Evolutionary conservation across 306 rosid species (phyloP), one percentile per base, ranked within the genome.

Genomic region (Cicer chorassanicum): DNA sequence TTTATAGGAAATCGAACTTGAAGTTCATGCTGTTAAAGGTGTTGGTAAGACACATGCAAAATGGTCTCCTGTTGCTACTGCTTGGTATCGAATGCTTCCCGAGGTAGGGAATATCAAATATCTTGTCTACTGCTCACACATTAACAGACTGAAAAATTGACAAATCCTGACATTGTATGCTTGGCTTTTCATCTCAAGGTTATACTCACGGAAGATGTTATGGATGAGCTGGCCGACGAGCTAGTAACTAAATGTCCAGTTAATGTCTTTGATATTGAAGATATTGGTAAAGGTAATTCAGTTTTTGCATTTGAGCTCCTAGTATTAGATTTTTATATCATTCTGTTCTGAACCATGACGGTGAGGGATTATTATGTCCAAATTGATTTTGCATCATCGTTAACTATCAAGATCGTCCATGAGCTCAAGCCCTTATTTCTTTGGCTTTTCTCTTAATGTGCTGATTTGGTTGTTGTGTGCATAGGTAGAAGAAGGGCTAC

Each of bases 71-170:
- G 99, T 92, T 84, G 89, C 91, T 48, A 92, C 99, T 75, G 95
- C 94, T 77, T 94, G 99, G 99, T 94, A 92, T 84, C 82, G 89
- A 81, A 94, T 94, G 99, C 97, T 94, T 78, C 99, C 99, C 0
- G 98, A 92, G 98, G 98, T 90, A 84, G 57, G 78, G 41, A 66
- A 72, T 77, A 44, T 68, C 42, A 43, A 16, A 15, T 61, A 51
- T 40, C 14, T 63, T 48, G 55, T 16, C 62, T 57, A 38, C 49
- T 57, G 43, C 9, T 77, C 75, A 69, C 65, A 12, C 57, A 9
- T 77, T 43, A 48, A 42, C 34, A 1, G 18, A 16, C 16, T 9
- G 15, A 24, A 38, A 74, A 14, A 42, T 40, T 62, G 69, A n/a
- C 24, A 61, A 68, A 76, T 14, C 67, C 60, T 78, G 43, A 42